Percentiles rank a stretch among this genome's conserved stretches.
Conservation (phyloP, 1,284 basidiomycete species). For the Pisolithus thermaeus region DNA sequence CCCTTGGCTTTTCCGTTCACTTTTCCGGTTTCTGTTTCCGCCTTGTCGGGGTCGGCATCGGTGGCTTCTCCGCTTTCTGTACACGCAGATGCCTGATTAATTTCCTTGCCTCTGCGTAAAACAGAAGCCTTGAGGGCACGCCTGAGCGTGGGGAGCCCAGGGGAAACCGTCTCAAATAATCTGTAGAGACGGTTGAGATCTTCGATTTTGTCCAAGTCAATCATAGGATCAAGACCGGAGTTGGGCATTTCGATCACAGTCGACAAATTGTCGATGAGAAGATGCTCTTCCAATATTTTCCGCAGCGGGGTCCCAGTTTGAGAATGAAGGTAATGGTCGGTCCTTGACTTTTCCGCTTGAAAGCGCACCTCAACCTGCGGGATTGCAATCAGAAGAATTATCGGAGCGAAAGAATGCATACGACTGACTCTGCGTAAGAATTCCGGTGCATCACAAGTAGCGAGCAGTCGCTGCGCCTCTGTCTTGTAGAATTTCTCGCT, state of each 20-base stretch:
- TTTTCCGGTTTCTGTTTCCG: slow-evolving; percentile 36
- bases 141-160: slow-evolving; percentile 65
- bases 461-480: slow-evolving; percentile 71
- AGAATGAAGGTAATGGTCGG: slow-evolving; percentile 85
- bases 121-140: slow-evolving; percentile 74
- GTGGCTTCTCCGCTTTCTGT: slow-evolving; percentile 34
- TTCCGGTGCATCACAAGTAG: slow-evolving; percentile 74
- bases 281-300: slow-evolving; percentile 70
- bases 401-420: background rate
- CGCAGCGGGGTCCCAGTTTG: slow-evolving; percentile 69
- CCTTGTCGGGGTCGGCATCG: slow-evolving; percentile 33
- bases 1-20: slow-evolving; percentile 59
- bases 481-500: slow-evolving; percentile 76
- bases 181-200: slow-evolving; percentile 82
- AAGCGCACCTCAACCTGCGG: slow-evolving; percentile 79
- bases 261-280: slow-evolving; percentile 75
- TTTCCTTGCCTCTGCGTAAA: slow-evolving; percentile 69
- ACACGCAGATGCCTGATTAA: slow-evolving; percentile 57
- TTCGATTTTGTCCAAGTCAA: slow-evolving; percentile 74
- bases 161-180: slow-evolving; percentile 69
- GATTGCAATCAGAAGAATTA: slow-evolving; percentile 4
- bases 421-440: slow-evolving; percentile 73
- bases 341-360: slow-evolving; percentile 80
- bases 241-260: slow-evolving; percentile 76
- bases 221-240: slow-evolving; percentile 85